phyloP scores from a whole-genome alignment of 2,329 filamentous ascomycete species.

The Hypoxylon sp. region DNA sequence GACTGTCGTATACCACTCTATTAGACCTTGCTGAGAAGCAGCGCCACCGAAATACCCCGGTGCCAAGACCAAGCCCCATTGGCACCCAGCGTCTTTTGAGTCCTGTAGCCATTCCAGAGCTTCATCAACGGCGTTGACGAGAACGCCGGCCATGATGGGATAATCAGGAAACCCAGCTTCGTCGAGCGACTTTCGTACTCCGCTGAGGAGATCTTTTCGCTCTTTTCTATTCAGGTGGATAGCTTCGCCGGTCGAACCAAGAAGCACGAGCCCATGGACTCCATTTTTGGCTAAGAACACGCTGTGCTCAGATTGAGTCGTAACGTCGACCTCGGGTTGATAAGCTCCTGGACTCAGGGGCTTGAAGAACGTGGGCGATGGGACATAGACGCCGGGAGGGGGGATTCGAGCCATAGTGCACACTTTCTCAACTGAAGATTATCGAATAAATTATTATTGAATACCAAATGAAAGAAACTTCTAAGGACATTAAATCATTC shows the following conservation, averaged over 20 bases:
- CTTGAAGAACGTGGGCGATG: constrained; percentile 76
- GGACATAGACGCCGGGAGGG: constrained; percentile 71
- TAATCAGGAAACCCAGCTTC: constrained; percentile 70
- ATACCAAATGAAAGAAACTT: background rate
- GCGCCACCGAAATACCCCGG: constrained; percentile 76
- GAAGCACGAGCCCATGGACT: constrained; percentile 72
- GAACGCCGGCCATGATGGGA: constrained; percentile 66
- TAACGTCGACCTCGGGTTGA: constrained; percentile 69
- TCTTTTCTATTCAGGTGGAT: constrained; percentile 73
- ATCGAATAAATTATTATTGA: background rate
- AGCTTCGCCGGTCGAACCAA: constrained; percentile 76
- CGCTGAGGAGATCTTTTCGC: constrained; percentile 68
- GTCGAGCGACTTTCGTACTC: constrained; percentile 69
- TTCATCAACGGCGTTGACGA: constrained; percentile 47
- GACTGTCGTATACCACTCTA: constrained; percentile 73
- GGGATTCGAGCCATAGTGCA: constrained; percentile 52
- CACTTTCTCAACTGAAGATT: background rate
- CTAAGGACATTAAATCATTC: background rate
- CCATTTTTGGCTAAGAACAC: constrained; percentile 73
- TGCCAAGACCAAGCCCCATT: constrained; percentile 74
- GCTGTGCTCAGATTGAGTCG: constrained; percentile 70
- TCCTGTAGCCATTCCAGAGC: constrained; percentile 64
- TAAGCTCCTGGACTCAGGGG: constrained; percentile 59
- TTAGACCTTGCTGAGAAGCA: constrained; percentile 70
- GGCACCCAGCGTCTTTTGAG: constrained; percentile 70